Base-by-base conservation (phyloP, 2,329 filamentous ascomycete species). In the Metarhizium robertsii region DNA sequence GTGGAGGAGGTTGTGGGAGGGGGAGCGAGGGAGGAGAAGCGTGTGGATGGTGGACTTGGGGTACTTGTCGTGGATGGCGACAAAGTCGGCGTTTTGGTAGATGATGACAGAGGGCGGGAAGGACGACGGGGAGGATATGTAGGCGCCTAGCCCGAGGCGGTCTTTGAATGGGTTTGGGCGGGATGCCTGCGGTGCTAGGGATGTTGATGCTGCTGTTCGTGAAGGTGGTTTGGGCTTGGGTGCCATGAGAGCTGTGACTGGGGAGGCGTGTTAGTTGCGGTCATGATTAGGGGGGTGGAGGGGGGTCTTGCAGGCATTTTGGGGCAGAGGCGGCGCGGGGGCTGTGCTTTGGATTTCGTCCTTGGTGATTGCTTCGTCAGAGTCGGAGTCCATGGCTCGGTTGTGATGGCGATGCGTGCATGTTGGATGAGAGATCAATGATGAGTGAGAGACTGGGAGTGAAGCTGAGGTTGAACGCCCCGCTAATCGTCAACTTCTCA, bases 1-100 rank as follows among this genome's bases (percentile, higher is more conserved):
- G 62, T 95, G 87, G 11, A 83, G 73, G 6, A 77, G 72, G 62
- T 78, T 83, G 65, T 84, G 81, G 2, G 68, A 64, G 1, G 76
- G 66, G 45, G 87, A 81, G 52, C 92, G 87, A 6, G 92, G 90
- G 5, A 97, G 83, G n/a, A 97, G 81, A 2, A 99, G 87, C 1
- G 90, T 79, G 73, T 99, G 94, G 4, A 96, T 77, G 3, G 81
- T 84, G 3, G 88, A 83, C 71, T 97, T 99, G 8, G 94, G 92
- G 67, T 84, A 99, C 58, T 84, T 75, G 73, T 99, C 94, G 62
- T 86, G 79, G 68, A 97, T 88, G 20, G 84, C 80, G 55, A 92
- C 87, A 61, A 88, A 90, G 58, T 83, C 75, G 11, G 82, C 75
- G 62, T 82, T 83, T 71, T 86, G 75, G 63, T 84, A 84, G 61